These are phyloP conservation scores for Ustilago sp. DNA, from an alignment of 1,284 basidiomycete genomes.

Conservation along the genomic window DNA sequence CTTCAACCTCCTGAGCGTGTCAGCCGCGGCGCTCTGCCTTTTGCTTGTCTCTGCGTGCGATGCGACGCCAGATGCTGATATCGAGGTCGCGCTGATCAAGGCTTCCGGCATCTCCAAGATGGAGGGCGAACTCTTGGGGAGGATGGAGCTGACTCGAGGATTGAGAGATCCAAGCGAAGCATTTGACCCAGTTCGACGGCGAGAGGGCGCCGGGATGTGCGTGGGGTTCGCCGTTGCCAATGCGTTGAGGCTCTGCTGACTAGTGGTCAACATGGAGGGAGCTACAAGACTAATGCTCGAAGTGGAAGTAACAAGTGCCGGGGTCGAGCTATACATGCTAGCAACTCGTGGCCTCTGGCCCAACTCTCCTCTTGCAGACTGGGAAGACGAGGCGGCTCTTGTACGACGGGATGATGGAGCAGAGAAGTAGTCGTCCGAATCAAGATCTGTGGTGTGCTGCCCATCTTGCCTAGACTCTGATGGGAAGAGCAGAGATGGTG, in stretches of 20 bases:
- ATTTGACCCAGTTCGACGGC: conserved; percentile 28
- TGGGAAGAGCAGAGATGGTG: conserved; percentile 37
- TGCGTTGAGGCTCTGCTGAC: conserved; percentile 24
- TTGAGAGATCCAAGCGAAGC: conserved; percentile 25
- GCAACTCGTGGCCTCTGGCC: conserved; percentile 20
- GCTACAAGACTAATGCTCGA: conserved; percentile 14
- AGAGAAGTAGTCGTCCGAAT: conserved; percentile 11
- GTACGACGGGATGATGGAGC: not conserved
- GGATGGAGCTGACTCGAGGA: conserved; percentile 15
- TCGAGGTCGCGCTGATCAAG: not conserved
- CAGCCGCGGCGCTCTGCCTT: conserved; percentile 14
- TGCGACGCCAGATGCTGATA: not conserved
- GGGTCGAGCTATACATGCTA: conserved; percentile 29
- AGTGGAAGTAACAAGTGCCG: conserved; percentile 14
- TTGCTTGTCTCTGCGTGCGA: not conserved
- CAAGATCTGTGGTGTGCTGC: not conserved
- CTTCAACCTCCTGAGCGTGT: conserved; percentile 32
- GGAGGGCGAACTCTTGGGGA: conserved; percentile 32
- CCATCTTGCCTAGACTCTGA: conserved; percentile 4
- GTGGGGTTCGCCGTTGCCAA: conserved; percentile 9
- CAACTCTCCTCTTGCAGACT: not conserved
- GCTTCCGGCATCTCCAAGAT: conserved; percentile 27
- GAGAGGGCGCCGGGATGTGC: not conserved
- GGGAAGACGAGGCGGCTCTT: conserved; percentile 10
- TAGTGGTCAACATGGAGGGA: conserved; percentile 15